These are phyloP conservation scores for Phytopythium chamaehyphon DNA, from an alignment of 352 stramenopile genomes.

Conservation along the genomic window DNA sequence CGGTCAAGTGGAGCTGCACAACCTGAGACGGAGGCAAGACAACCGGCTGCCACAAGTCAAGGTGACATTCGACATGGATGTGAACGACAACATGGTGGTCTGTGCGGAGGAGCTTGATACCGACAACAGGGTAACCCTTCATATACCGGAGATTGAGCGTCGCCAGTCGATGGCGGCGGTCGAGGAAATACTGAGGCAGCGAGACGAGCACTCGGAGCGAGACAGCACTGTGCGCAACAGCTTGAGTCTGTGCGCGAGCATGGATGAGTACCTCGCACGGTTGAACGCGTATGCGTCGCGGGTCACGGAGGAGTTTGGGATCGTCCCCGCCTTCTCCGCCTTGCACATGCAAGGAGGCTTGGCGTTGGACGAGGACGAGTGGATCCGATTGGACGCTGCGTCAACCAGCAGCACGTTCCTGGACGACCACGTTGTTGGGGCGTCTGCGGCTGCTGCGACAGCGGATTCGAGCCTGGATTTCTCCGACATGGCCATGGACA, in stretches of 20 bases:
- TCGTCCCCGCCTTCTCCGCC: conserved; percentile 2
- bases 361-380: conserved; percentile 3
- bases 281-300: neutral
- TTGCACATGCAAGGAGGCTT: neutral
- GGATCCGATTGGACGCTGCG: conserved; percentile 2
- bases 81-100: neutral
- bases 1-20: conserved; percentile 4
- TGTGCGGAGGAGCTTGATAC: conserved; percentile 4
- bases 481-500: no score
- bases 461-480: no score
- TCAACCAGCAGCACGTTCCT: conserved; percentile 1
- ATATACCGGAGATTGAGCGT: neutral
- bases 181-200: neutral
- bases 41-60: conserved; percentile 6
- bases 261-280: conserved; percentile 6
- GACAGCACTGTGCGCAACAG: conserved; percentile 1
- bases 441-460: no score
- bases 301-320: conserved; percentile 1
- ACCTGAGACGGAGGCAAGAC: neutral
- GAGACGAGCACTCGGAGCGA: neutral
- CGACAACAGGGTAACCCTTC: conserved; percentile 3
- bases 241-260: conserved; percentile 2
- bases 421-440: neutral
- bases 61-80: conserved; percentile 11
- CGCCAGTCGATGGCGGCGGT: neutral